These are phyloP conservation scores for Zygotorulaspora mrakii DNA, from an alignment of 1,139 yeast species.

Conservation along the genomic window DNA sequence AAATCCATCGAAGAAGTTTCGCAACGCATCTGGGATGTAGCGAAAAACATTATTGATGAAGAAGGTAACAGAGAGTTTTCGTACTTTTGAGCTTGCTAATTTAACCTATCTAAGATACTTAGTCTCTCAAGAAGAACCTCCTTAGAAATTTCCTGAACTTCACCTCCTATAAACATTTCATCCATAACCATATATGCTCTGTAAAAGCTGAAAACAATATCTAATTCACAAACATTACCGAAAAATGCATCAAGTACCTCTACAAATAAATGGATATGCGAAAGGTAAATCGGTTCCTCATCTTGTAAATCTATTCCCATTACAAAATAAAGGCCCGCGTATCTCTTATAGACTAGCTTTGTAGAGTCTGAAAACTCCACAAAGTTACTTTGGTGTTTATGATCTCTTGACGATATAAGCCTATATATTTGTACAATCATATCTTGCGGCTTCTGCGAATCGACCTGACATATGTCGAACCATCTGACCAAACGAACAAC, in stretches of 20 bases:
- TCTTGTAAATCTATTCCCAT: constrained; percentile 72
- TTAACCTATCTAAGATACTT: constrained; percentile 46
- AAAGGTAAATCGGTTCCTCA: constrained; percentile 71
- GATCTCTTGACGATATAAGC: constrained; percentile 76
- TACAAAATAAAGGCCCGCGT: constrained; percentile 87
- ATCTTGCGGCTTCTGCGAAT: constrained; percentile 23
- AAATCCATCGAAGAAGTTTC: constrained; percentile 55
- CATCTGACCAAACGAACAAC: constrained; percentile 82
- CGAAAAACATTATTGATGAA: constrained; percentile 4
- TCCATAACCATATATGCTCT: constrained; percentile 68
- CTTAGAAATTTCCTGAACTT: constrained; percentile 70
- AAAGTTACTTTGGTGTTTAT: constrained; percentile 75
- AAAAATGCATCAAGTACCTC: constrained; percentile 85
- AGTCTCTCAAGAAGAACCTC: constrained; percentile 52
- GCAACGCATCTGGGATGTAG: constrained; percentile 12
- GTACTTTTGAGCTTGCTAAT: constrained; percentile 23
- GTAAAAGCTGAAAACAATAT: constrained; percentile 76
- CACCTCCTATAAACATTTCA: constrained; percentile 76
- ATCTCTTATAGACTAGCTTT: constrained; percentile 80
- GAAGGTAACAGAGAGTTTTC: constrained; percentile 4
- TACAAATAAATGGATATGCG: constrained; percentile 82
- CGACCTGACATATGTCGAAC: constrained; percentile 46
- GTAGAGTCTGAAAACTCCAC: constrained; percentile 64
- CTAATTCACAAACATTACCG: constrained; percentile 91
- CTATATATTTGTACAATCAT: constrained; percentile 58